Percentiles rank a stretch among this genome's conserved stretches.
phyloP scores from a whole-genome alignment of 1,284 basidiomycete species.

The Coniophora puteana region DNA sequence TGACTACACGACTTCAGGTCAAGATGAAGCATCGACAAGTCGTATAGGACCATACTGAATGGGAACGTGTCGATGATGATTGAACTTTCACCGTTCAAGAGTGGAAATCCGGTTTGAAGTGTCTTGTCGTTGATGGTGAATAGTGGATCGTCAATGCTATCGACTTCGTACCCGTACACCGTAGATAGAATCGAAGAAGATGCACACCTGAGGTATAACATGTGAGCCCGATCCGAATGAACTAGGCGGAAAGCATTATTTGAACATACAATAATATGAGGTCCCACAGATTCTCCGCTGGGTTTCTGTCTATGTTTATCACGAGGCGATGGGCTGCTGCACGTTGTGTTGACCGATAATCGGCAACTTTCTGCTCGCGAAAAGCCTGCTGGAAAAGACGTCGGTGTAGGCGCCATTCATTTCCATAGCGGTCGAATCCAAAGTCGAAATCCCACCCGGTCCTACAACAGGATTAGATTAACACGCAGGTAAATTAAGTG shows the following conservation, averaged over 20 bases:
- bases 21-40: neutral
- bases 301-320: no score
- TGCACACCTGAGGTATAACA: neutral
- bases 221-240: no score
- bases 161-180: neutral
- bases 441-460: neutral
- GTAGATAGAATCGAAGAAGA: neutral
- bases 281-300: no score
- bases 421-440: neutral
- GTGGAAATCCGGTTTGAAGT: neutral
- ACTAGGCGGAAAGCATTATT: no score
- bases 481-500: neutral
- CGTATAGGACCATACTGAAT: neutral
- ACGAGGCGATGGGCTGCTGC: no score
- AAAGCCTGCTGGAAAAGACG: neutral
- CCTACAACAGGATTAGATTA: neutral
- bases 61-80: neutral
- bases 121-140: neutral
- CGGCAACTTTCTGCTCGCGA: neutral
- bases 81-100: conserved; percentile 1
- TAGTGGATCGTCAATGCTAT: neutral
- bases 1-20: neutral
- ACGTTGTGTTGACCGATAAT: neutral
- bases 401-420: conserved; percentile 1
- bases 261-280: conserved; percentile 28